Evolutionary conservation across 306 rosid species (phyloP), one percentile per base, ranked within the genome.

Genomic region (Trichosanthes truncata): DNA sequence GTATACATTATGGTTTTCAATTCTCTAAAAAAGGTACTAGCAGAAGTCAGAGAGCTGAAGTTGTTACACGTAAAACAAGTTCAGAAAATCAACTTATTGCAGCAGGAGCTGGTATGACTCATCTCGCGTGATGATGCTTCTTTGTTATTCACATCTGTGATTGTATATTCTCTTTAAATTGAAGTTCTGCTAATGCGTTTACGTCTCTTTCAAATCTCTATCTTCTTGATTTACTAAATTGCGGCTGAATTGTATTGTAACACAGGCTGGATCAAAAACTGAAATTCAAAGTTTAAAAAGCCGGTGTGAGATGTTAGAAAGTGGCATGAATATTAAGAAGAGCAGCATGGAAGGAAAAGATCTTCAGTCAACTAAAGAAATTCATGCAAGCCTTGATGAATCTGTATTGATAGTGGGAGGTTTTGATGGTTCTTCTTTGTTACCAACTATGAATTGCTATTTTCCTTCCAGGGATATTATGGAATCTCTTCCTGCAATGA

Each of bases 321-420:
- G 63, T 80, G 69, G 26, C 49, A 9, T 78, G 56, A 17, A 38
- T 80, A 13, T 38, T 63, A 69, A 82, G 61, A 77, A 31, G 46
- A 38, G 80, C 31, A 5, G 18, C 23, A 51, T 60, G 36, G 65
- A 17, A 45, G 74, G 25, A 67, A 45, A 80, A 36, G 79, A 26
- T 41, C 43, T 36, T 4, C 45, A 41, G 45, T 48, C 76, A 14
- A 68, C 31, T 49, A 23, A 45, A 80, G 80, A 75, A 13, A 51
- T 76, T 35, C 45, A 51, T 59, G 71, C 62, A 14, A 81, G 60
- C 38, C 41, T 75, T 84, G 84, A 81, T n/a, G 79, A 56, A 36
- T 84, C 87, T 8, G 41, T 88, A 4, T 38, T 88, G 40, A 35
- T 88, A 82, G 74, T 82, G 18, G 91, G 91, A 74, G 91, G 89